Evolutionary conservation across 441 rosid species (phyloP).

Genomic region (Aleurites moluccanus): DNA sequence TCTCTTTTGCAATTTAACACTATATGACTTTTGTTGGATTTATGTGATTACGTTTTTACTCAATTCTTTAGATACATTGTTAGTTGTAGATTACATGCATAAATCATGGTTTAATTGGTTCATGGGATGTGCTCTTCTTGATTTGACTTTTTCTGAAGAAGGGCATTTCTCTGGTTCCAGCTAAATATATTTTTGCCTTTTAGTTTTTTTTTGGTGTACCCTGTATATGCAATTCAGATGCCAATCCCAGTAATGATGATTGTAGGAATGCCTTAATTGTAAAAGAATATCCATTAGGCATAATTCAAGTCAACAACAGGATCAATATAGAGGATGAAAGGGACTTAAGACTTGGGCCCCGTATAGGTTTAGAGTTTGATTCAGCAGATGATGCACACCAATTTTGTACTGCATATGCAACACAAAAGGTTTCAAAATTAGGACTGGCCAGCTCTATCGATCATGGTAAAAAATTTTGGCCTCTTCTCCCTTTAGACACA

Average conservation of each 20-base stretch:
- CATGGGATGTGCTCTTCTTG: background rate
- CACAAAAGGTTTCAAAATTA: conserved; percentile 57
- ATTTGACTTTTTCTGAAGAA: background rate
- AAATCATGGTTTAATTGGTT: background rate
- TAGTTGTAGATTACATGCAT: background rate
- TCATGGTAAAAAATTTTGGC: too few species aligned
- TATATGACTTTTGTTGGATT: background rate
- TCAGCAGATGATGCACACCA: conserved; percentile 70
- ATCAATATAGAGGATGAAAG: conserved; percentile 46
- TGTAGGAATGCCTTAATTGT: conserved; percentile 46
- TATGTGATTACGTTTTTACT: too few species aligned
- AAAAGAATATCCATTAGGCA: conserved; percentile 56
- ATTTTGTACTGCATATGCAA: conserved; percentile 54
- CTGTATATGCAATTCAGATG: conserved; percentile 51
- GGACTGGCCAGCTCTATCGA: conserved; percentile 82
- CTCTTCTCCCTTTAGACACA: too few species aligned
- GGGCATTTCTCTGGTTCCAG: background rate
- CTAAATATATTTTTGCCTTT: background rate
- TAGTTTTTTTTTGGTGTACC: background rate
- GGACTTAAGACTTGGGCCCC: conserved; percentile 49
- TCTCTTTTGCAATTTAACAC: conserved; percentile 5
- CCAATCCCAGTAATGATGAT: conserved; percentile 40
- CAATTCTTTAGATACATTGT: background rate
- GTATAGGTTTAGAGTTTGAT: conserved; percentile 69
- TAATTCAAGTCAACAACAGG: conserved; percentile 34